A percentile compares a stretch with the other conserved stretches of the same genome.
These are phyloP conservation scores for Vitis hybrid DNA, from an alignment of 177 flowering plant species.

Conservation along the genomic window DNA sequence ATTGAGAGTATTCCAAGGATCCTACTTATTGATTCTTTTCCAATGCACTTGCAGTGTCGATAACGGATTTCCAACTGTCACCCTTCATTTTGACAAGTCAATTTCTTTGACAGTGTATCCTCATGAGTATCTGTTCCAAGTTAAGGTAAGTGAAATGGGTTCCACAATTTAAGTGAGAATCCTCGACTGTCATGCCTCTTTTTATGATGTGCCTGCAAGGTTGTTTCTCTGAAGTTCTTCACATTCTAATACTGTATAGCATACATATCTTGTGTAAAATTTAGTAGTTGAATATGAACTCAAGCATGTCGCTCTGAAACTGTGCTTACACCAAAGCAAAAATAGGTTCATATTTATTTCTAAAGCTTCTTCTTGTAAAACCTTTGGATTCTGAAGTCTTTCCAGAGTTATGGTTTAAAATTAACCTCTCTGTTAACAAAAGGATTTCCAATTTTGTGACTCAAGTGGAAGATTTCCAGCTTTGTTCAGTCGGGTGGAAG, in stretches of 20 bases:
- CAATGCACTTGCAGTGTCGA: constrained; percentile 51
- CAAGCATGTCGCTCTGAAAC: too few relatives aligned
- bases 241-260: neutral
- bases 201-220: neutral
- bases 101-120: constrained; percentile 54
- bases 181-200: neutral
- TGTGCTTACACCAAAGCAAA: too few relatives aligned
- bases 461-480: too few relatives aligned
- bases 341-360: too few relatives aligned
- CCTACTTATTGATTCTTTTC: neutral
- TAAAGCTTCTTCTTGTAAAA: too few relatives aligned
- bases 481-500: too few relatives aligned
- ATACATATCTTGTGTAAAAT: neutral
- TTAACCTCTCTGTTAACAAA: too few relatives aligned
- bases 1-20: too few relatives aligned
- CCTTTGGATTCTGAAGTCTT: too few relatives aligned
- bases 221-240: neutral
- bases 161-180: neutral
- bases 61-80: constrained; percentile 60
- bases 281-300: too few relatives aligned
- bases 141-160: constrained; percentile 28
- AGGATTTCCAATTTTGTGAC: too few relatives aligned
- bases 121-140: constrained; percentile 56
- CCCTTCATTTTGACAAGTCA: constrained; percentile 48
- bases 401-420: too few relatives aligned